These are phyloP conservation scores for Lunasporangiospora selenospora DNA, from an alignment of 192 early-diverging fungal genomes.

Conservation along the genomic window DNA sequence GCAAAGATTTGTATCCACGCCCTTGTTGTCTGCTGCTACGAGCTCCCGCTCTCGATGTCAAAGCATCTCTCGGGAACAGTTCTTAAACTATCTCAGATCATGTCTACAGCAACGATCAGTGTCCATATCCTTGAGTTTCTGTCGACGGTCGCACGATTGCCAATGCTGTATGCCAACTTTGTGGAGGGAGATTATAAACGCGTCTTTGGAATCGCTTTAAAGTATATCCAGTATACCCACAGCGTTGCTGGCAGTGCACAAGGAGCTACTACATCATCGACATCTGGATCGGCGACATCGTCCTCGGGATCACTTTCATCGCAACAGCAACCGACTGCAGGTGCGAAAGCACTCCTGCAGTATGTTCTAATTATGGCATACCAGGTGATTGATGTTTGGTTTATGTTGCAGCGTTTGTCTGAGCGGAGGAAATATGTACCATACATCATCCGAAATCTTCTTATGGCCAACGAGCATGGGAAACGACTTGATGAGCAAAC, in stretches of 20 bases:
- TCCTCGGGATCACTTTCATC: constrained; percentile 7
- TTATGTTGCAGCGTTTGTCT: constrained; percentile 75
- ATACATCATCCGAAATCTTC: constrained; percentile 78
- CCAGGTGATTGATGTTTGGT: constrained; percentile 91
- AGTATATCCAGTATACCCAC: constrained; percentile 78
- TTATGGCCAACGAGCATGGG: constrained; percentile 64
- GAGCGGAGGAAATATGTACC: constrained; percentile 84
- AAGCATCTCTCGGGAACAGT: constrained; percentile 76
- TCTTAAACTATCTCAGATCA: constrained; percentile 81
- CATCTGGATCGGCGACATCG: constrained; percentile 23
- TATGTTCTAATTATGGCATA: constrained; percentile 94
- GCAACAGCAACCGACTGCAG: constrained; percentile 5
- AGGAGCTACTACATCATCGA: constrained; percentile 5
- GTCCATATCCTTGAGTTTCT: constrained; percentile 93
- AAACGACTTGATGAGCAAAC: constrained; percentile 82
- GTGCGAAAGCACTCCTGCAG: constrained; percentile 64
- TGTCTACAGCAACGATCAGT: constrained; percentile 76
- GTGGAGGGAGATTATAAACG: constrained; percentile 80
- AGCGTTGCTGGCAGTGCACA: constrained; percentile 31
- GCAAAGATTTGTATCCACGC: constrained; percentile 85
- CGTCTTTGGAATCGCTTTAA: constrained; percentile 91
- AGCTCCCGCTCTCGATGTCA: constrained; percentile 79
- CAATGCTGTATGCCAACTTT: constrained; percentile 80
- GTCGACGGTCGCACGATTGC: constrained; percentile 83
- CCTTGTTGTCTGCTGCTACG: constrained; percentile 79